phyloP scores from a whole-genome alignment of 2,329 filamentous ascomycete genomes.

The Endothia cerciana region DNA sequence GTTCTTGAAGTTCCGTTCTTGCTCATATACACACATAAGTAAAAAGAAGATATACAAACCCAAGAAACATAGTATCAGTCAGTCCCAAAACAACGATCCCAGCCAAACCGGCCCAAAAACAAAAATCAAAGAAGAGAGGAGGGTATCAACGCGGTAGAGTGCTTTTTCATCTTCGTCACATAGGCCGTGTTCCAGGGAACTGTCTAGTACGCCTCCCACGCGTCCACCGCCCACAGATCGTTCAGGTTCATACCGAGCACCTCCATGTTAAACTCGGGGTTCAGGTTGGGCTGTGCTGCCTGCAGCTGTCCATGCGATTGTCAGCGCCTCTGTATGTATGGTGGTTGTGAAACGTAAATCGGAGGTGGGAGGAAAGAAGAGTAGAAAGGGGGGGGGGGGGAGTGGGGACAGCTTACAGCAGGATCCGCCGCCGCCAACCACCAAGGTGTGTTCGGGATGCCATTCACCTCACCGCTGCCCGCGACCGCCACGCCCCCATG shows the following conservation, averaged over 20 bases:
- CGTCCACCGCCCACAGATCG: conserved; percentile 54
- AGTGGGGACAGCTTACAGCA: conserved; percentile 23
- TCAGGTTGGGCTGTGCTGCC: conserved; percentile 38
- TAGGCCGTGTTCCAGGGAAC: no score
- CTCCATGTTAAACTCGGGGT: conserved; percentile 59
- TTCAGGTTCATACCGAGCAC: conserved; percentile 58
- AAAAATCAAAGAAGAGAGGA: neutral
- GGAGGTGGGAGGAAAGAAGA: neutral
- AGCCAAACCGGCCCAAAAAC: neutral
- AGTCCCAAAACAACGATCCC: neutral
- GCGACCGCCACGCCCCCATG: conserved; percentile 8
- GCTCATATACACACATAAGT: neutral
- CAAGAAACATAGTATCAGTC: neutral
- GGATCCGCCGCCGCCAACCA: conserved; percentile 34
- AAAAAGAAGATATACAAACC: neutral
- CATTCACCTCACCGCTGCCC: conserved; percentile 20
- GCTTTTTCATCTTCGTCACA: neutral
- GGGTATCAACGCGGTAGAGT: conserved; percentile 1
- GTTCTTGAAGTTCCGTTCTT: neutral
- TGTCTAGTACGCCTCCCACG: conserved; percentile 31
- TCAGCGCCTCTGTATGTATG: neutral
- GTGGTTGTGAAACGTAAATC: neutral
- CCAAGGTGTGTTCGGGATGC: conserved; percentile 33
- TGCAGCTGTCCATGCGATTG: conserved; percentile 33
- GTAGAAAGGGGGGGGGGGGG: neutral